Percentiles rank a stretch among this genome's conserved stretches.
phyloP scores from a whole-genome alignment of 768 basidiomycete genomes.

The Hebeloma cylindrosporum region DNA sequence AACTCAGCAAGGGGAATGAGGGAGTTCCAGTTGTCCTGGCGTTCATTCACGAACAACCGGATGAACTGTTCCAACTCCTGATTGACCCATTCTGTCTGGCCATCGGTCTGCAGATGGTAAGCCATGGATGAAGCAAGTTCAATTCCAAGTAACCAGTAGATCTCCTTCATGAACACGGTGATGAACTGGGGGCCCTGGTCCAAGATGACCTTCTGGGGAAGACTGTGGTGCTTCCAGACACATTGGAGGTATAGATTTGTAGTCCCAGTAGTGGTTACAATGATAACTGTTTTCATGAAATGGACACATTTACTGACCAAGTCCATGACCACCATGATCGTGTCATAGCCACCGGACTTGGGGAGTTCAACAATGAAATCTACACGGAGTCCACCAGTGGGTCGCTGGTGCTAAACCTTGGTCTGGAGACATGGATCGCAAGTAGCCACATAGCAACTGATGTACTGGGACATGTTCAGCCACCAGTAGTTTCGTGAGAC shows the following conservation, averaged over 20 bases:
- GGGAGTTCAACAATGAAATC: slow-evolving; percentile 3
- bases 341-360: neutral
- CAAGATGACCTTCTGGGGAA: neutral
- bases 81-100: slow-evolving; percentile 20
- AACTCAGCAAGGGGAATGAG: slow-evolving; percentile 29
- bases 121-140: slow-evolving; percentile 5
- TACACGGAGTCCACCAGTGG: slow-evolving; percentile 13
- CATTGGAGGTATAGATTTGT: neutral
- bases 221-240: slow-evolving; percentile 1
- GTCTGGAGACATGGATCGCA: slow-evolving; percentile 34
- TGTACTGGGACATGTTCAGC: slow-evolving; percentile 16
- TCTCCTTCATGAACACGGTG: slow-evolving; percentile 16
- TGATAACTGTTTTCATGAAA: neutral
- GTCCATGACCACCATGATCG: slow-evolving; percentile 5
- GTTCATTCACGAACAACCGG: slow-evolving; percentile 8
- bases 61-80: slow-evolving; percentile 22
- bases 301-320: slow-evolving; percentile 4
- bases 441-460: slow-evolving; percentile 21
- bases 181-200: slow-evolving; percentile 22
- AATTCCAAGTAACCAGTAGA: slow-evolving; percentile 14
- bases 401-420: slow-evolving; percentile 30
- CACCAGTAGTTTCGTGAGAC: slow-evolving; percentile 30
- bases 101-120: slow-evolving; percentile 19
- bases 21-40: too few species aligned
- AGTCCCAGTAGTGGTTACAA: neutral